Evolutionary conservation across 495 filamentous ascomycete species (phyloP), one percentile per base, ranked within the genome.

Genomic region (Penicillium waksmanii): DNA sequence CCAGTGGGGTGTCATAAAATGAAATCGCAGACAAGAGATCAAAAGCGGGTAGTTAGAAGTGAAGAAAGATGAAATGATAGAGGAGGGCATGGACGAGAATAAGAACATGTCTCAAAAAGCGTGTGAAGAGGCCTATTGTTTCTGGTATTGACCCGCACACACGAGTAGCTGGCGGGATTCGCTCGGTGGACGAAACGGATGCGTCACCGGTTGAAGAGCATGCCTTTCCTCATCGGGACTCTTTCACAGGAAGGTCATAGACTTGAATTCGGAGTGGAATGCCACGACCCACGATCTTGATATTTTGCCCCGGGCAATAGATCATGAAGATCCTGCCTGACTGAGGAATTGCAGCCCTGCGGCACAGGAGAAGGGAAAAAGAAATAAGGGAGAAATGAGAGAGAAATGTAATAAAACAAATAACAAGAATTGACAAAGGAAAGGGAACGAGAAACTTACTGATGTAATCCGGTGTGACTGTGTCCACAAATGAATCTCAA

Each of bases 131-230:
- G 34, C 36, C 27, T 54, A 43, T 55, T 21, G 10, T 48, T 13
- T 17, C 42, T 44, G 31, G 43, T 18, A 5, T 56, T 40, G 31
- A 7, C 21, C 46, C 46, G 54, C 49, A 15, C 13, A n/a, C 49
- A 36, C n/a, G 27, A 58, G 48, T 51, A 53, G 49, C 25, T 53
- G 27, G 56, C 36, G 33, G 36, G 44, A 46, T 44, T 43, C 23
- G 52, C 56, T 55, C 43, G 56, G 56, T 48, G 44, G 38, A 44
- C 46, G 50, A 59, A 42, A 51, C 35, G 46, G 36, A 49, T 60
- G 61, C 65, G 56, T 65, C 65, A 67, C 65, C 33, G 38, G 55
- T 59, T 57, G 51, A 60, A 51, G 58, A 58, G 53, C 36, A 46
- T 52, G 38, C 27, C 34, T 33, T 55, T 67, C 61, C 58, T 61